A percentile compares a stretch with the other conserved stretches of the same genome.
Conservation (phyloP, 1,284 basidiomycete species). For the Phlebopus sp. region DNA sequence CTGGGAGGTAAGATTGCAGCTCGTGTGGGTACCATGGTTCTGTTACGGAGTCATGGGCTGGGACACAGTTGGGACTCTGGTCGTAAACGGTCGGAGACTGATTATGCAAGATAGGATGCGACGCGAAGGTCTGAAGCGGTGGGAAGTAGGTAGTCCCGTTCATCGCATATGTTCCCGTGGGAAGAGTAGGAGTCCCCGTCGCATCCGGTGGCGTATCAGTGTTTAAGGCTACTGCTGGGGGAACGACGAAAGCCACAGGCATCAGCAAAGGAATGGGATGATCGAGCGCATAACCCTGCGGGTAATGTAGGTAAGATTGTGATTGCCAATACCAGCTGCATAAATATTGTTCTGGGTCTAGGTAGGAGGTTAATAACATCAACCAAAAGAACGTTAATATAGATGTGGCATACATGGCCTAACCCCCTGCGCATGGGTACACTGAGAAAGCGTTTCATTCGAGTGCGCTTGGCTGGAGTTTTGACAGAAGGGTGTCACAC, state of each 20-base stretch:
- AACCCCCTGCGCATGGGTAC: conserved; percentile 34
- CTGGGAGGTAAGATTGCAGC: background rate
- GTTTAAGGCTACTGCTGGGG: background rate
- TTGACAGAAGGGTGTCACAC: conserved; percentile 26
- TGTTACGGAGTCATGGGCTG: background rate
- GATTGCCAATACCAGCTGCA: conserved; percentile 16
- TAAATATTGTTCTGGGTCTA: conserved; percentile 7
- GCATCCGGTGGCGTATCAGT: background rate
- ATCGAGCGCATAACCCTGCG: conserved; percentile 29
- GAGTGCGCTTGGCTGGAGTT: conserved; percentile 38
- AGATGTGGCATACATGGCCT: conserved; percentile 27
- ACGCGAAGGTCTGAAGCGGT: conserved; percentile 1
- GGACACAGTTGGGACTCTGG: conserved; percentile 2
- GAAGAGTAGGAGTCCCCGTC: conserved; percentile 10
- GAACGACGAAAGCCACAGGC: conserved; percentile 1
- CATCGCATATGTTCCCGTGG: conserved; percentile 24
- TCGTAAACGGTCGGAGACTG: conserved; percentile 6
- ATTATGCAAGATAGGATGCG: conserved; percentile 8
- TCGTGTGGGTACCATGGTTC: background rate
- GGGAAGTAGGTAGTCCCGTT: conserved; percentile 37
- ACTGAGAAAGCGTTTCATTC: conserved; percentile 31
- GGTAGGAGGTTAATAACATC: background rate
- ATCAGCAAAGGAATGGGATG: conserved; percentile 5
- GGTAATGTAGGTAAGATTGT: conserved; percentile 19
- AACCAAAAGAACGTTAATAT: background rate